Conservation (phyloP, 1,284 basidiomycete genomes). For the Ustilago bromivora region DNA sequence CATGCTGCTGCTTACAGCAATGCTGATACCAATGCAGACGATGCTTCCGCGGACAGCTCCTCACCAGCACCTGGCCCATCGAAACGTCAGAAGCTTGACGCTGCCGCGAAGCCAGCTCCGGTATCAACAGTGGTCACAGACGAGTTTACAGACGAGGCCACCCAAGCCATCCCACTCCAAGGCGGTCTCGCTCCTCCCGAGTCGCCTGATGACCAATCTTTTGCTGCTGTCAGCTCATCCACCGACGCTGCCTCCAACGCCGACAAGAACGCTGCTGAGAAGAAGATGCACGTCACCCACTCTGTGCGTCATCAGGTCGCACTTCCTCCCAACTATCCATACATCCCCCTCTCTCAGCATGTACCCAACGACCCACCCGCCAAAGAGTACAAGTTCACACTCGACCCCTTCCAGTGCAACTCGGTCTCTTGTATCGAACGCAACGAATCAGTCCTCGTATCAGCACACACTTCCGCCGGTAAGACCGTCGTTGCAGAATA, state of each 20-base stretch:
- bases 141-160: constrained; percentile 57
- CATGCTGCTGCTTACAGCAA: constrained; percentile 2
- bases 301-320: constrained; percentile 91
- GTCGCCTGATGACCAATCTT: constrained; percentile 8
- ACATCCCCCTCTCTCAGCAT: constrained; percentile 90
- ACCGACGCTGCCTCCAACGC: constrained; percentile 18
- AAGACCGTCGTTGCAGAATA: constrained; percentile 99
- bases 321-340: constrained; percentile 90
- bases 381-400: constrained; percentile 91
- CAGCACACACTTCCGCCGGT: constrained; percentile 98
- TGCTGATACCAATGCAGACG: background rate
- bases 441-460: constrained; percentile 96
- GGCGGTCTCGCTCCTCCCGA: constrained; percentile 30
- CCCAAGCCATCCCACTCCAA: constrained; percentile 36
- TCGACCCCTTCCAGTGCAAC: constrained; percentile 97
- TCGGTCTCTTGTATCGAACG: constrained; percentile 94
- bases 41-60: constrained; percentile 23
- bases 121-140: constrained; percentile 57
- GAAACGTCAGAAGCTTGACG: constrained; percentile 42
- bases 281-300: constrained; percentile 62
- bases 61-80: constrained; percentile 39
- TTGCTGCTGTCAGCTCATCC: background rate
- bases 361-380: constrained; percentile 91
- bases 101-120: constrained; percentile 29
- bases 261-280: constrained; percentile 35